phyloP scores from a whole-genome alignment of 257 asterid genomes.

The Capsicum rhomboideum region DNA sequence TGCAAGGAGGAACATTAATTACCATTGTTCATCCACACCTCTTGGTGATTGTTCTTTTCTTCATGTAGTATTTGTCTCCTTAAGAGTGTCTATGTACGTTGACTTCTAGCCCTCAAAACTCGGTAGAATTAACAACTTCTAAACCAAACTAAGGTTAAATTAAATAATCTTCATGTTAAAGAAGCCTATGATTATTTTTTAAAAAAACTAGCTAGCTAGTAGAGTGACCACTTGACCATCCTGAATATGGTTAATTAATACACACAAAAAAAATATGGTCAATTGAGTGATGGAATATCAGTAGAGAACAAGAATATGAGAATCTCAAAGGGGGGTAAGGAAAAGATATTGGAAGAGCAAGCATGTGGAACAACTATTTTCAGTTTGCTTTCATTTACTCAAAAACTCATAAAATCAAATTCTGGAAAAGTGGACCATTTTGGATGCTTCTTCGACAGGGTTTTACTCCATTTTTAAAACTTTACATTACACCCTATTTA shows the following conservation, averaged over 20 bases:
- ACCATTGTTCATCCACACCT: background rate
- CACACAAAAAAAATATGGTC: background rate
- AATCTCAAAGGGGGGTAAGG: background rate
- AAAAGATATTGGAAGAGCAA: conserved; percentile 8
- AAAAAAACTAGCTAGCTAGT: background rate
- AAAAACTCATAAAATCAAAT: background rate
- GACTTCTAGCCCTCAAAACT: background rate
- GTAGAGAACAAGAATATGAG: background rate
- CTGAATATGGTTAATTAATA: background rate
- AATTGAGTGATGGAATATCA: background rate
- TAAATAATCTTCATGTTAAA: background rate
- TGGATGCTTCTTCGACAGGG: conserved; percentile 11
- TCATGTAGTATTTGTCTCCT: background rate
- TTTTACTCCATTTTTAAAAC: background rate
- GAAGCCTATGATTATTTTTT: background rate
- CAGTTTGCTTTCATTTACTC: background rate
- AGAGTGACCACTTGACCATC: background rate
- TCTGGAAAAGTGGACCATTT: conserved; percentile 18
- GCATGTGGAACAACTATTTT: conserved; percentile 22
- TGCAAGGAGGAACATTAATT: too few species aligned
- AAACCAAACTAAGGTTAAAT: background rate
- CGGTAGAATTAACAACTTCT: background rate
- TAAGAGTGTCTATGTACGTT: background rate
- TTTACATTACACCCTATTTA: background rate
- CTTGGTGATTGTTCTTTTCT: background rate